Evolutionary conservation across 2,329 filamentous ascomycete genomes (phyloP).

Genomic region (Claviceps pusilla): DNA sequence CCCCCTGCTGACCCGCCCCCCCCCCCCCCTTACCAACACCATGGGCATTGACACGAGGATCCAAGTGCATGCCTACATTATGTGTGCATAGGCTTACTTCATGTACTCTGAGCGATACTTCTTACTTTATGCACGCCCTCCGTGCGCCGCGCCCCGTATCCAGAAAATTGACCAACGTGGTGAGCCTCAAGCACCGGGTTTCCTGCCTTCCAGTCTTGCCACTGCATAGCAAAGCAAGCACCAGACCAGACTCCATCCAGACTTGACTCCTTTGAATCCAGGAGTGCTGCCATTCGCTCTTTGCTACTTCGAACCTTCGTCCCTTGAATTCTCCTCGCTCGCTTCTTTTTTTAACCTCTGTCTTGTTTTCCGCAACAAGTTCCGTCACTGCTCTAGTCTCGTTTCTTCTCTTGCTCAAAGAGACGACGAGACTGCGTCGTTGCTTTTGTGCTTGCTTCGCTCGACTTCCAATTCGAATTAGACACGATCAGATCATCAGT

Average conservation of each 20-base stretch:
- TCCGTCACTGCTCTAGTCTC: not conserved
- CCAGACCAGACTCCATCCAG: not conserved
- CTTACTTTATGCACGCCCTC: too few species aligned
- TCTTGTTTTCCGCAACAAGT: not conserved
- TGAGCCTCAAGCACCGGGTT: too few species aligned
- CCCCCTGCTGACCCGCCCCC: too few species aligned
- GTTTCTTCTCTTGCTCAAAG: not conserved
- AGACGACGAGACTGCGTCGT: not conserved
- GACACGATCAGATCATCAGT: not conserved
- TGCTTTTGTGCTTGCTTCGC: not conserved
- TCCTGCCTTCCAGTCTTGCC: not conserved
- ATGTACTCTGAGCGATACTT: too few species aligned
- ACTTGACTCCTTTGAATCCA: too few species aligned
- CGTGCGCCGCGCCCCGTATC: too few species aligned
- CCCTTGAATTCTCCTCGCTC: slow-evolving; percentile 1
- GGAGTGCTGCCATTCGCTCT: not conserved
- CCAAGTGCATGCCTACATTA: too few species aligned
- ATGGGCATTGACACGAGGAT: too few species aligned
- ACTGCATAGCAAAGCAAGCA: not conserved
- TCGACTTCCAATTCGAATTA: not conserved
- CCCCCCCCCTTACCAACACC: too few species aligned
- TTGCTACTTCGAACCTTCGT: not conserved
- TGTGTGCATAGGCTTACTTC: too few species aligned
- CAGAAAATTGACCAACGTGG: too few species aligned
- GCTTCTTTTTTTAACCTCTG: not conserved